phyloP scores from a whole-genome alignment of 2,329 filamentous ascomycete genomes.

The Cytospora schulzeri region DNA sequence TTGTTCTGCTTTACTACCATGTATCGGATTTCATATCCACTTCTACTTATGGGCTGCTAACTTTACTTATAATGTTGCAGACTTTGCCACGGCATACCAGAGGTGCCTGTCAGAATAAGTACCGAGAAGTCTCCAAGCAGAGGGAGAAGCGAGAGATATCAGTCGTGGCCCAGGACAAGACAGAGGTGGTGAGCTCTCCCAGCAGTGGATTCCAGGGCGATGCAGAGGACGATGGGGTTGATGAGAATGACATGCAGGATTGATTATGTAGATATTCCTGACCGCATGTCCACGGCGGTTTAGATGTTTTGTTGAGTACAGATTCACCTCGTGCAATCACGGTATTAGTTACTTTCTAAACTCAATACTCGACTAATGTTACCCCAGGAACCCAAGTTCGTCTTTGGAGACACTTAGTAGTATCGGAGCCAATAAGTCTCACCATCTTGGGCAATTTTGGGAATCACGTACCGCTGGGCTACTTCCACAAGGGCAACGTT shows the following conservation, averaged over 20 bases:
- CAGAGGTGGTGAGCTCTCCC: not conserved
- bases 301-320: not conserved
- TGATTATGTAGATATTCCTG: not conserved
- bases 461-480: no score
- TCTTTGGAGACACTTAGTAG: no score
- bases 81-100: not conserved
- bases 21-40: no score
- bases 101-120: constrained; percentile 7
- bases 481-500: no score
- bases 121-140: constrained; percentile 1
- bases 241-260: not conserved
- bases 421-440: no score
- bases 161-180: not conserved
- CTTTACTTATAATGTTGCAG: not conserved
- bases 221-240: not conserved
- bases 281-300: no score
- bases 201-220: not conserved
- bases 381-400: no score
- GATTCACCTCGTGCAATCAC: no score
- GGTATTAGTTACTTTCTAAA: no score
- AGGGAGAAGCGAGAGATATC: not conserved
- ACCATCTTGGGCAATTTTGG: no score
- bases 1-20: not conserved
- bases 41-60: not conserved
- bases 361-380: no score